phyloP scores from a whole-genome alignment of 805 yeast genomes.

The Ogataea degrootiae region DNA sequence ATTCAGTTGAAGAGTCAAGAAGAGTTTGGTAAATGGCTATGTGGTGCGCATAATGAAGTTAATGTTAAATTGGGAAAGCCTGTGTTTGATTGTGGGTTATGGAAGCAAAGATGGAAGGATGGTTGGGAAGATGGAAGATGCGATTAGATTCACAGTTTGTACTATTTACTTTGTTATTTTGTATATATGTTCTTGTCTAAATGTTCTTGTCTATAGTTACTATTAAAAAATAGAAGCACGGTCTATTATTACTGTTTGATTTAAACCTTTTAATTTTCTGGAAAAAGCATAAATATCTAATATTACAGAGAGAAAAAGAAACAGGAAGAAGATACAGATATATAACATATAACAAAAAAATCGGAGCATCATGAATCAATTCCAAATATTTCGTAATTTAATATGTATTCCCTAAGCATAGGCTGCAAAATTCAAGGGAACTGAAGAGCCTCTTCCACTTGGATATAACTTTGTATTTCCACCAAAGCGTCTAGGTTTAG shows the following conservation, averaged over 20 bases:
- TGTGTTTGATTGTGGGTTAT: constrained; percentile 75
- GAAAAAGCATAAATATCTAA: too few species aligned
- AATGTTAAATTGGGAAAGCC: constrained; percentile 83
- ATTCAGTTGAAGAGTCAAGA: constrained; percentile 66
- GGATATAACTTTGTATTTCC: constrained; percentile 79
- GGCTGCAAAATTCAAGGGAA: constrained; percentile 64
- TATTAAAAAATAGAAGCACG: too few species aligned
- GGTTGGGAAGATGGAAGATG: constrained; percentile 78
- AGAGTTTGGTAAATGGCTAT: constrained; percentile 83
- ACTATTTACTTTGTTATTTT: constrained; percentile 7
- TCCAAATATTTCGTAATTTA: too few species aligned
- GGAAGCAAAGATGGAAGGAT: constrained; percentile 94
- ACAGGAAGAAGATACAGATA: background rate
- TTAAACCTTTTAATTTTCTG: too few species aligned
- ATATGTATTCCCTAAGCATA: constrained; percentile 4
- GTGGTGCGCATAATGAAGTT: constrained; percentile 94
- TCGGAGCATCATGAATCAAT: background rate
- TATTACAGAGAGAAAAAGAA: too few species aligned
- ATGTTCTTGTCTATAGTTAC: constrained; percentile 13
- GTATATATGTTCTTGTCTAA: constrained; percentile 26
- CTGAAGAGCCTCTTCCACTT: constrained; percentile 91
- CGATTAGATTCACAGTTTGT: constrained; percentile 24
- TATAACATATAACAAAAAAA: background rate
- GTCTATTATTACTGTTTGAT: too few species aligned
- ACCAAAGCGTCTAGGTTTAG: constrained; percentile 80